A percentile compares a stretch with the other conserved stretches of the same genome.
Evolutionary conservation across 257 asterid genomes (phyloP).

Genomic region (Salvia rosmarinus): DNA sequence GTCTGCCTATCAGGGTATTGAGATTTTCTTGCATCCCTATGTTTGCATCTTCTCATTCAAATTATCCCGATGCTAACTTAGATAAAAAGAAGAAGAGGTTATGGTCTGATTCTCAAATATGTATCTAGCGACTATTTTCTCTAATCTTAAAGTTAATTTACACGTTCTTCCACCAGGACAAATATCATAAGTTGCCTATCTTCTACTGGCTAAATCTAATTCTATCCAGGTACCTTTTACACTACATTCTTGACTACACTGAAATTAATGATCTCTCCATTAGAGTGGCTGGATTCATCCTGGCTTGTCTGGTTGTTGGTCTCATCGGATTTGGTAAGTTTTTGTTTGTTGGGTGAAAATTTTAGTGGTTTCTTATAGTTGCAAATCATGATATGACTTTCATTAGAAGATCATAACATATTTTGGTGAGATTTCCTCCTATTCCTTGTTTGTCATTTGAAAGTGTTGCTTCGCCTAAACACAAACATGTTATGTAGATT

Average conservation of each 20-base stretch:
- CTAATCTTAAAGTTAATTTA: constrained; percentile 12
- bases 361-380: constrained; percentile 15
- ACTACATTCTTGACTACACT: constrained; percentile 57
- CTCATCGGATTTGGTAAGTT: constrained; percentile 73
- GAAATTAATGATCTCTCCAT: constrained; percentile 41
- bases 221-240: constrained; percentile 72
- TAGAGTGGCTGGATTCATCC: constrained; percentile 47
- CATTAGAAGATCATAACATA: not conserved
- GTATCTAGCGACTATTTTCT: not conserved
- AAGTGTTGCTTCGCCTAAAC: too few relatives aligned
- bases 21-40: constrained; percentile 1
- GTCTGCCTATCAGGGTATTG: constrained; percentile 90
- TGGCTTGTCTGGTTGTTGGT: constrained; percentile 64
- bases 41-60: not conserved
- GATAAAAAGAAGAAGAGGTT: not conserved
- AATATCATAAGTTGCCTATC: constrained; percentile 17
- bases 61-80: not conserved
- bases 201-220: constrained; percentile 19
- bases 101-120: not conserved
- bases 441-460: not conserved
- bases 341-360: constrained; percentile 22
- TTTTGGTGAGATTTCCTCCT: not conserved
- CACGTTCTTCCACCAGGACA: not conserved
- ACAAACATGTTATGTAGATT: too few relatives aligned
- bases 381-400: not conserved